These are phyloP conservation scores for Ploettnerulaceae sp. DNA, from an alignment of 2,329 filamentous ascomycete species.

Conservation along the genomic window DNA sequence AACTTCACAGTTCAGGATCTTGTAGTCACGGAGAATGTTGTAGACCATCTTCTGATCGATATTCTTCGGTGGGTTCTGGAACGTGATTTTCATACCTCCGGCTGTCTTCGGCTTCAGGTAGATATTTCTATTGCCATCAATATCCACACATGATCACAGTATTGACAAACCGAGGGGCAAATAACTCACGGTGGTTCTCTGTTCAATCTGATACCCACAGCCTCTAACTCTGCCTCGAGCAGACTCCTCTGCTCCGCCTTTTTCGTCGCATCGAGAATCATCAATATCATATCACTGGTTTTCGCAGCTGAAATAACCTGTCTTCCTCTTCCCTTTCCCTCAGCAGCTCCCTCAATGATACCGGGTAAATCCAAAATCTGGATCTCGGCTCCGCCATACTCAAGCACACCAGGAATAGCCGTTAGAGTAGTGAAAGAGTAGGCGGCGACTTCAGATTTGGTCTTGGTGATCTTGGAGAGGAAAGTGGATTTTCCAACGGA, in stretches of 20 bases:
- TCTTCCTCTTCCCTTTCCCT: conserved; percentile 90
- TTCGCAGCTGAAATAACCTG: conserved; percentile 98
- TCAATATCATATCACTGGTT: conserved; percentile 94
- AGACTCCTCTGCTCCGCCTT: conserved; percentile 86
- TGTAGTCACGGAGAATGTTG: conserved; percentile 97
- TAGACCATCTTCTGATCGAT: conserved; percentile 97
- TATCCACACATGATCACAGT: not conserved
- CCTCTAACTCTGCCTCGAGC: conserved; percentile 87
- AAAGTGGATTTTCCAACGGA: conserved; percentile 99
- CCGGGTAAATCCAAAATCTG: conserved; percentile 95
- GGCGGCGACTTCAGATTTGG: conserved; percentile 89
- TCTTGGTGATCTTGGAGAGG: conserved; percentile 98
- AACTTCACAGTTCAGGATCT: conserved; percentile 96
- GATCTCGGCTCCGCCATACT: conserved; percentile 97
- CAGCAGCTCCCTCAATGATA: conserved; percentile 94
- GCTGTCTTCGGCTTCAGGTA: conserved; percentile 95
- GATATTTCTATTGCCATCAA: conserved; percentile 65
- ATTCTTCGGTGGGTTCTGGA: conserved; percentile 80
- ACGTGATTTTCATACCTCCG: conserved; percentile 98
- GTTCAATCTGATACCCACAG: conserved; percentile 91
- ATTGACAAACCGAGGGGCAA: not conserved
- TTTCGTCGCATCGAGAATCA: conserved; percentile 96
- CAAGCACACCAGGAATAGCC: conserved; percentile 92
- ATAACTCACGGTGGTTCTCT: conserved; percentile 73
- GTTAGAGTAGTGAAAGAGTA: conserved; percentile 98